These are phyloP conservation scores for Tetratostichococcus sp. DNA, from an alignment of 139 green algal genomes.

Conservation along the genomic window DNA sequence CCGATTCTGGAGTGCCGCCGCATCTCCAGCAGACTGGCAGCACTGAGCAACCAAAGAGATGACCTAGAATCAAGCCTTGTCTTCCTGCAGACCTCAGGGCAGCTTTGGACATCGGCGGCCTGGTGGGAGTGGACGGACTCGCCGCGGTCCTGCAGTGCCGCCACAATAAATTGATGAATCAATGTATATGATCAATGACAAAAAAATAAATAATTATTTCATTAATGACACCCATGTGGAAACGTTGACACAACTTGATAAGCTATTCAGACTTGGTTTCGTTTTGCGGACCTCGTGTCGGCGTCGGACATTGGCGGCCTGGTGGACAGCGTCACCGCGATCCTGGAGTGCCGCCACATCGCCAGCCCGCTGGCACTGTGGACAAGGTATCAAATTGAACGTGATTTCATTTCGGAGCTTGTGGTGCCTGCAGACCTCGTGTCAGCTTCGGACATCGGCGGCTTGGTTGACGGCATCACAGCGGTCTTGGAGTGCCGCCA, in stretches of 20 bases:
- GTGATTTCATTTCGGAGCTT: no score
- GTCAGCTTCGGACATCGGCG: constrained; percentile 23
- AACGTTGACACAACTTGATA: no score
- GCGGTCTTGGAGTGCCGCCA: constrained; percentile 43
- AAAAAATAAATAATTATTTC: no score
- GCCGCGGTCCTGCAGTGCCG: constrained; percentile 47
- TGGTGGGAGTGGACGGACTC: constrained; percentile 45
- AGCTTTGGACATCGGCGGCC: constrained; percentile 20
- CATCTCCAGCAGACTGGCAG: constrained; percentile 19
- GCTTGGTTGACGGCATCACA: constrained; percentile 40
- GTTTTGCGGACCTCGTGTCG: constrained; percentile 31
- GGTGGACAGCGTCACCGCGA: constrained; percentile 34
- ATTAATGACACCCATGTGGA: no score
- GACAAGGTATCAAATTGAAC: no score
- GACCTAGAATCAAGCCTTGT: not conserved
- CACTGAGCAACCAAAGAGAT: no score
- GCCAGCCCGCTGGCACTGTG: no score
- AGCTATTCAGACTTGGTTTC: not conserved
- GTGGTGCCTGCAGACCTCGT: constrained; percentile 46
- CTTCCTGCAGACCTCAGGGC: constrained; percentile 2
- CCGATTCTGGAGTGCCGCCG: constrained; percentile 43
- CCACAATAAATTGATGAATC: no score
- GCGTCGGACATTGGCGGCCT: constrained; percentile 28
- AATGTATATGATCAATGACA: no score
- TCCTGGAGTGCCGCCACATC: constrained; percentile 46